Percentiles rank a stretch among this genome's conserved stretches.
Conservation (phyloP, 2,329 filamentous ascomycete species). For the Penicillium sp. region DNA sequence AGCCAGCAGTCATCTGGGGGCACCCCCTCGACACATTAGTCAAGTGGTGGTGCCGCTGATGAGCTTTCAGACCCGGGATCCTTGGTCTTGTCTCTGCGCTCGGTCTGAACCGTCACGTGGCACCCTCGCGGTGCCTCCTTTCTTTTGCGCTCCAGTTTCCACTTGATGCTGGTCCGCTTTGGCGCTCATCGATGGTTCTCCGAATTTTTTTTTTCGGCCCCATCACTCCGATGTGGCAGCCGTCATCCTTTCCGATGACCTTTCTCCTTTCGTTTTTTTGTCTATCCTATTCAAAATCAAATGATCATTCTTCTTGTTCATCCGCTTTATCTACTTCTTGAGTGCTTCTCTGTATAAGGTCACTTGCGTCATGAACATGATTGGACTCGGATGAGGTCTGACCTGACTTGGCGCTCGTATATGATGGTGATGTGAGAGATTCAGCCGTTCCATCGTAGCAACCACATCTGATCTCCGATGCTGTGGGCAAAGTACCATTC, state of each 20-base stretch:
- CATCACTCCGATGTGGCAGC: conserved; percentile 28
- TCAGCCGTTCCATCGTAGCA: too few relatives aligned
- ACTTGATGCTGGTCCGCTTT: conserved; percentile 14
- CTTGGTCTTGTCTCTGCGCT: conserved; percentile 4
- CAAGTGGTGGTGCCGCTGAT: neutral
- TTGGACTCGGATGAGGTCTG: too few relatives aligned
- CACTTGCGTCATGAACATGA: too few relatives aligned
- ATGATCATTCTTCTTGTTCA: neutral
- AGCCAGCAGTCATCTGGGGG: neutral
- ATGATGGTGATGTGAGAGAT: too few relatives aligned
- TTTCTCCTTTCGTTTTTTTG: conserved; percentile 5
- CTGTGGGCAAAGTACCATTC: too few relatives aligned
- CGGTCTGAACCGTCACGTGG: neutral
- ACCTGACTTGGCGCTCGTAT: too few relatives aligned
- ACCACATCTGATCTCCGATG: too few relatives aligned
- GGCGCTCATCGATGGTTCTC: conserved; percentile 26
- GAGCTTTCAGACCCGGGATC: conserved; percentile 5
- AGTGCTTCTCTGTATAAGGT: too few relatives aligned
- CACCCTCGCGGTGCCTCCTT: neutral
- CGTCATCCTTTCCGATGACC: conserved; percentile 27
- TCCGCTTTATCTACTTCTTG: too few relatives aligned
- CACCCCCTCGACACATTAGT: conserved; percentile 3
- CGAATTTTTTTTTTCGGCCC: conserved; percentile 1
- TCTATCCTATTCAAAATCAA: conserved; percentile 7
- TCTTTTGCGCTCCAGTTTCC: conserved; percentile 1